Evolutionary conservation across 2,329 filamentous ascomycete species (phyloP).

Genomic region (Thelonectria blattea): DNA sequence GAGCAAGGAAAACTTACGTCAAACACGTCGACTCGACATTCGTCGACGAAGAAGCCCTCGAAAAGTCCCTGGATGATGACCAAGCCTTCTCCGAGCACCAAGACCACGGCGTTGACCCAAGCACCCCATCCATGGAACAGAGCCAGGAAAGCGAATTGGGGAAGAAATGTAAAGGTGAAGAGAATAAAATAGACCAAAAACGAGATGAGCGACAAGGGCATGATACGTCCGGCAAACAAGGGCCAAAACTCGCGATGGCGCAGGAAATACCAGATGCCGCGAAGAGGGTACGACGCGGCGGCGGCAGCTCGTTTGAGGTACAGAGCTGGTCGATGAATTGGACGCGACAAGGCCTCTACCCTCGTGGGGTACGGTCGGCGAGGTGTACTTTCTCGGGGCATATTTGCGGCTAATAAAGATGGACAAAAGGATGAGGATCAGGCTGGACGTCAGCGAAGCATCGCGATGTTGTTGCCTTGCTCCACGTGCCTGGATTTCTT

Average conservation of each 20-base stretch:
- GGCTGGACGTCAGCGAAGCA: conserved; percentile 15
- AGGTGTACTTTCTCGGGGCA: conserved; percentile 26
- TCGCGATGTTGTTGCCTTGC: conserved; percentile 18
- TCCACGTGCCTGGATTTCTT: conserved; percentile 1
- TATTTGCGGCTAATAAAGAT: conserved; percentile 9
- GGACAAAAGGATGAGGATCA: background rate
- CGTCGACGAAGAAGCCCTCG: conserved; percentile 82
- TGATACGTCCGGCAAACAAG: conserved; percentile 75
- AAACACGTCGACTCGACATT: conserved; percentile 80
- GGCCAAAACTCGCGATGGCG: conserved; percentile 82
- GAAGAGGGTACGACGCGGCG: conserved; percentile 62
- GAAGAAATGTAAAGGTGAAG: conserved; percentile 87
- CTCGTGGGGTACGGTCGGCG: conserved; percentile 21
- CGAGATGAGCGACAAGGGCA: conserved; percentile 84
- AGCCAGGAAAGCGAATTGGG: conserved; percentile 85
- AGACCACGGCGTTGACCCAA: conserved; percentile 87
- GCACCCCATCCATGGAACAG: conserved; percentile 88
- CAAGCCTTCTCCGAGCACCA: conserved; percentile 83
- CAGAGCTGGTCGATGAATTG: conserved; percentile 45
- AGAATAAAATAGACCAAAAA: conserved; percentile 82
- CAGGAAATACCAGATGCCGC: conserved; percentile 84
- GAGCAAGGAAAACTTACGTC: conserved; percentile 62
- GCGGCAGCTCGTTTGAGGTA: conserved; percentile 53
- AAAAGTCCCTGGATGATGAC: conserved; percentile 74
- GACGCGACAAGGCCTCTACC: conserved; percentile 27